These are phyloP conservation scores for Entrophospora sp. DNA, from an alignment of 192 early-diverging fungal genomes.

Conservation along the genomic window DNA sequence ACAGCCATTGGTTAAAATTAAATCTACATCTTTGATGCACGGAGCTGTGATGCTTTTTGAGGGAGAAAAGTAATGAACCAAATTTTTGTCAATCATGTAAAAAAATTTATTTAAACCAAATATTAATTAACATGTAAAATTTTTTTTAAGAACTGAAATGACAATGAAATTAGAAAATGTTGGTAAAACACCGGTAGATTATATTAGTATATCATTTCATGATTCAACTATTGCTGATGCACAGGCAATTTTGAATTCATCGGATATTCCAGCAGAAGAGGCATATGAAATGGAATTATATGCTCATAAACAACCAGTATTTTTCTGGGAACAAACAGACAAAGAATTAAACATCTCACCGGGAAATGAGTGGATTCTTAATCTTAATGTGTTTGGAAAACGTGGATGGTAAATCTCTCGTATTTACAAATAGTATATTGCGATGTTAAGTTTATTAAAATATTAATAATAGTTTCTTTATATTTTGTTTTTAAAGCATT, in stretches of 20 bases:
- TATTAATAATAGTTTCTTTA: conserved; percentile 10
- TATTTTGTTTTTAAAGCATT: conserved; percentile 30
- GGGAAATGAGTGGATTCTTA: conserved; percentile 44
- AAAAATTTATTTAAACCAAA: not conserved
- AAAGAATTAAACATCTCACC: conserved; percentile 38
- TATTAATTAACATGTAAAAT: not conserved
- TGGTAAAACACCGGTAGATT: conserved; percentile 60
- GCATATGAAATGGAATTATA: conserved; percentile 70
- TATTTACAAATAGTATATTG: too few relatives aligned
- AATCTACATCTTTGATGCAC: conserved; percentile 45
- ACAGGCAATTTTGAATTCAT: conserved; percentile 24
- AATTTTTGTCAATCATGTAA: too few relatives aligned
- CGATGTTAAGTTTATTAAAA: too few relatives aligned
- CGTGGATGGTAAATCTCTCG: conserved; percentile 49
- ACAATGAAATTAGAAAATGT: conserved; percentile 65
- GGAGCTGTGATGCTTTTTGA: conserved; percentile 75
- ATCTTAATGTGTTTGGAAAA: conserved; percentile 67
- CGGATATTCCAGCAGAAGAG: conserved; percentile 52
- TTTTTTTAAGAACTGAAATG: conserved; percentile 42
- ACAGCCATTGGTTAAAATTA: conserved; percentile 65
- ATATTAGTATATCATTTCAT: conserved; percentile 49
- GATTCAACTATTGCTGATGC: conserved; percentile 36
- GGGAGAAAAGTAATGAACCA: conserved; percentile 71
- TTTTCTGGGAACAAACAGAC: conserved; percentile 41
- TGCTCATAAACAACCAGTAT: conserved; percentile 45